Evolutionary conservation across 306 rosid species (phyloP).

Genomic region (Begonia loranthoides): DNA sequence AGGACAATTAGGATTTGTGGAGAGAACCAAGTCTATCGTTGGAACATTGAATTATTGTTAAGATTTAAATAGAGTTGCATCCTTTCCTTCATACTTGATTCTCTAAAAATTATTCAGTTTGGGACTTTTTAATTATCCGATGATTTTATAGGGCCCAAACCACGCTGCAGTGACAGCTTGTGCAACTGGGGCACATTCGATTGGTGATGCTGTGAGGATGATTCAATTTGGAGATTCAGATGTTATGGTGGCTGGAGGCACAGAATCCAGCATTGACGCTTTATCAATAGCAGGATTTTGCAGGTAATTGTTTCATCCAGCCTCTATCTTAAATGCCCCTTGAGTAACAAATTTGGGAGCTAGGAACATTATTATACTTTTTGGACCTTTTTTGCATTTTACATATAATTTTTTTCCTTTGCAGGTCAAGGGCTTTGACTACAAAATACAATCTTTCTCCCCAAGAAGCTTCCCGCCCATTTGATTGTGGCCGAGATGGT

Average conservation of each 20-base stretch:
- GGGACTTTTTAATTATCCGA: neutral
- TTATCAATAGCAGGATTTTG: constrained; percentile 88
- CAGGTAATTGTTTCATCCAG: constrained; percentile 24
- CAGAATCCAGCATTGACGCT: constrained; percentile 96
- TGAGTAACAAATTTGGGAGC: too few relatives aligned
- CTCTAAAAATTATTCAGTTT: neutral
- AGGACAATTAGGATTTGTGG: too few relatives aligned
- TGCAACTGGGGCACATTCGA: constrained; percentile 92
- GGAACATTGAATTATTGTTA: too few relatives aligned
- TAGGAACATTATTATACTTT: constrained; percentile 1
- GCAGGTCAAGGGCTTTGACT: constrained; percentile 71
- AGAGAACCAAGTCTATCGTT: too few relatives aligned
- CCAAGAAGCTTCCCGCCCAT: constrained; percentile 78
- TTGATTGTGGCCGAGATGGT: constrained; percentile 82
- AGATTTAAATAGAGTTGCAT: too few relatives aligned
- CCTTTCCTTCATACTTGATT: too few relatives aligned
- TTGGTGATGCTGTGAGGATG: constrained; percentile 95
- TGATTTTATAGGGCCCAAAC: constrained; percentile 56
- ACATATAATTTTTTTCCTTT: neutral
- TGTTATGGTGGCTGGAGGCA: constrained; percentile 96
- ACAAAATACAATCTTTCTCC: constrained; percentile 74
- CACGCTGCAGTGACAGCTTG: constrained; percentile 95
- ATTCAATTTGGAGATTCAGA: constrained; percentile 94
- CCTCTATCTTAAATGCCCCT: too few relatives aligned
- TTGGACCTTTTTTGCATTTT: neutral